Base-by-base conservation (phyloP, 306 rosid genomes). In the Prunus mume region DNA sequence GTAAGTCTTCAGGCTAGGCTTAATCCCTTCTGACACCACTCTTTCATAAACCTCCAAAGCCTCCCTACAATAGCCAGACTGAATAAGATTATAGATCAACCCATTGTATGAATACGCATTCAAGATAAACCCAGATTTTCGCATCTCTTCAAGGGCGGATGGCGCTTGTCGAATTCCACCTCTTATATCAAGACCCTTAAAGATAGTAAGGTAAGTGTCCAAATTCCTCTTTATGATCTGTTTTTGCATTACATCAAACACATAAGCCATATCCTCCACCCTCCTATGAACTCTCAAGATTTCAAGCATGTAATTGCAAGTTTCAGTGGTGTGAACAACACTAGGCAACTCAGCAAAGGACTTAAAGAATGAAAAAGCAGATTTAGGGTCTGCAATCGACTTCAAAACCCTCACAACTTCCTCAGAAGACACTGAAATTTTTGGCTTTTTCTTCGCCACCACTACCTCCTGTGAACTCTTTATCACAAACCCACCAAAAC, bases 81-180 rank as follows among this genome's bases (percentile, higher is more conserved):
- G 89, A 69, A 92, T 84, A 30, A 95, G 74, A 81, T 92, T 84
- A 82, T 95, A 76, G 73, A 90, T 95, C 85, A 95, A 80, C 41
- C 98, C 98, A 79, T 85, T 95, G 84, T 92, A 95, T 2, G 98
- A 95, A 84, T 87, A 95, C 0, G 91, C 96, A 86, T 95, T 95
- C 91, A 95, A 86, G 56, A 89, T 27, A 69, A 89, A 92, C 76
- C 97, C 98, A 55, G 77, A 83, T 72, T 54, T 84, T 70, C 67
- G 83, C 98, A 95, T 90, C 89, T 75, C 86, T 55, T 69, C 82
- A 58, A 95, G 96, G 1, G 90, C 94, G 69, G 43, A 46, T 3
- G 89, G 83, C 3, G 94, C 90, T 73, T 76, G 86, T 58, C 92
- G 87, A 85, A 95, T 87, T 54, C 97, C 97, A 18, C 96, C 97